Percentiles rank a stretch among this genome's conserved stretches.
Evolutionary conservation across 169 alveolate genomes (phyloP).

Genomic region (Plasmodium reichenowi): DNA sequence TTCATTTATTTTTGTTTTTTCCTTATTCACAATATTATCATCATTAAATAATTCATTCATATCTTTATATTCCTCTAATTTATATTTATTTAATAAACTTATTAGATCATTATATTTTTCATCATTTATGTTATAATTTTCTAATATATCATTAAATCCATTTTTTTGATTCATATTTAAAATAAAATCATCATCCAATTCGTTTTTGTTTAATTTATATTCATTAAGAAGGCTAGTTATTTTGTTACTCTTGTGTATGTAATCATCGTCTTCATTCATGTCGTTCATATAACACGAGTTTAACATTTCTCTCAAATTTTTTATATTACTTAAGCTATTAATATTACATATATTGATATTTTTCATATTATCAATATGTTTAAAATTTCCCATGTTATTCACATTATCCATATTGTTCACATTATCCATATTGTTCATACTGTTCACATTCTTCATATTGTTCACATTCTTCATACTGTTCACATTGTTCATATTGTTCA

Average conservation of each 20-base stretch:
- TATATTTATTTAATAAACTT: not conserved
- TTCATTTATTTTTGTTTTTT: not conserved
- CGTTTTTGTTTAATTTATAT: not conserved
- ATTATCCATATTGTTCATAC: not conserved
- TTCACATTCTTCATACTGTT: not conserved
- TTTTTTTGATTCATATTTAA: constrained; percentile 5
- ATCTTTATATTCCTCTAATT: constrained; percentile 4
- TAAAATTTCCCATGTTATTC: not conserved
- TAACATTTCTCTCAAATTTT: constrained; percentile 1
- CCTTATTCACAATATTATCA: not conserved
- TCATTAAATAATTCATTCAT: not conserved
- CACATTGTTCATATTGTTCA: not conserved
- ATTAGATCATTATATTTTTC: not conserved
- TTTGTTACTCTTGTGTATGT: not conserved
- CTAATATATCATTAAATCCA: not conserved
- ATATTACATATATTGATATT: not conserved
- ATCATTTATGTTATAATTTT: not conserved
- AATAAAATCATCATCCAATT: not conserved
- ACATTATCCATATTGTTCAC: not conserved
- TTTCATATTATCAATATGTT: not conserved
- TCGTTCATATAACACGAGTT: not conserved
- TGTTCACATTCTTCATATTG: not conserved
- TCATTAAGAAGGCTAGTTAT: not conserved
- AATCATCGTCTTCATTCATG: not conserved
- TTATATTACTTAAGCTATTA: not conserved